Percentiles rank a stretch among this genome's conserved stretches.
Evolutionary conservation across 495 filamentous ascomycete genomes (phyloP).

Genomic region (Annulohypoxylon moriforme): DNA sequence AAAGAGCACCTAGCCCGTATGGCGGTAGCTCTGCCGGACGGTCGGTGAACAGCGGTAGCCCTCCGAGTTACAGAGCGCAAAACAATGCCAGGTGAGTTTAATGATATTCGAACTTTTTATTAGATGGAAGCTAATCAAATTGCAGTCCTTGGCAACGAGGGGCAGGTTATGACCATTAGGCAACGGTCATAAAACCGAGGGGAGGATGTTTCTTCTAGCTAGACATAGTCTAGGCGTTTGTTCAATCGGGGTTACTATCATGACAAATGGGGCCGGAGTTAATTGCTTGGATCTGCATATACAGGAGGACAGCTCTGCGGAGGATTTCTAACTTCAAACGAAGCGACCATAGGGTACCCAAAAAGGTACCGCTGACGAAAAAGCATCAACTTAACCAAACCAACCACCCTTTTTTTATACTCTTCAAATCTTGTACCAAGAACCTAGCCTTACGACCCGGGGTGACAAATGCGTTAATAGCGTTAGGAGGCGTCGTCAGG

Average conservation of each 20-base stretch:
- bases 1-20: slow-evolving; percentile 48
- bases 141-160: slow-evolving; percentile 65
- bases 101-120: background rate
- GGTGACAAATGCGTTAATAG: slow-evolving; percentile 37
- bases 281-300: slow-evolving; percentile 42
- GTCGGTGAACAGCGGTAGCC: slow-evolving; percentile 53
- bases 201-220: slow-evolving; percentile 43
- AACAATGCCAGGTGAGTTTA: slow-evolving; percentile 62
- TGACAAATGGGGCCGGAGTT: slow-evolving; percentile 47
- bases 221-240: slow-evolving; percentile 35
- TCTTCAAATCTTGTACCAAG: slow-evolving; percentile 32
- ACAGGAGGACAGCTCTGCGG: slow-evolving; percentile 35
- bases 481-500: slow-evolving; percentile 44
- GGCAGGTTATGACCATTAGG: slow-evolving; percentile 63
- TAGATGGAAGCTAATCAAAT: slow-evolving; percentile 36
- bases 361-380: slow-evolving; percentile 15
- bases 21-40: slow-evolving; percentile 34
- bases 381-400: slow-evolving; percentile 10
- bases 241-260: slow-evolving; percentile 43
- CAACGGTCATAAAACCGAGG: slow-evolving; percentile 23
- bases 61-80: slow-evolving; percentile 52
- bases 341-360: slow-evolving; percentile 20
- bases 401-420: slow-evolving; percentile 29
- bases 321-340: slow-evolving; percentile 31
- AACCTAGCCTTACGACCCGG: slow-evolving; percentile 31